Evolutionary conservation across 192 early-diverging fungal species (phyloP).

Genomic region (Podila horticola): DNA sequence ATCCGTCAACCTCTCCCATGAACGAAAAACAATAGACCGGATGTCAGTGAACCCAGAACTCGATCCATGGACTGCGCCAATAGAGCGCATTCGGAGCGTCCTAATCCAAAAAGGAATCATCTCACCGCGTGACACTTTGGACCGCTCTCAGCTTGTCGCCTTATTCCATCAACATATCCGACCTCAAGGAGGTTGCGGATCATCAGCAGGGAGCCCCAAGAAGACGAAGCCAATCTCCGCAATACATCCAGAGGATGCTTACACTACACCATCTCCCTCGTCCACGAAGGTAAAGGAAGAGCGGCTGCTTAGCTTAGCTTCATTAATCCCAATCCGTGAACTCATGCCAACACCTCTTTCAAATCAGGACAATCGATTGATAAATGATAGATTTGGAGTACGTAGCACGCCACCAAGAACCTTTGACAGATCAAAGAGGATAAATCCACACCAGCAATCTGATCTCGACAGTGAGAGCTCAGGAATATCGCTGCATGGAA

Average conservation of each 20-base stretch:
- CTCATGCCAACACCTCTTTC: background rate
- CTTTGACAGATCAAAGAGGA: background rate
- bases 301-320: background rate
- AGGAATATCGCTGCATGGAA: background rate
- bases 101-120: constrained; percentile 7
- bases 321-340: background rate
- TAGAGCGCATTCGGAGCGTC: background rate
- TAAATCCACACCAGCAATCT: background rate
- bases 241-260: background rate
- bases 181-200: background rate
- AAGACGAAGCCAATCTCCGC: background rate
- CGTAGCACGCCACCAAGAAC: background rate
- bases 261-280: background rate
- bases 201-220: background rate
- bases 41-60: too few relatives aligned
- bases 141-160: background rate
- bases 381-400: background rate
- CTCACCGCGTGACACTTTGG: background rate
- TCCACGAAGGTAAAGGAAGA: background rate
- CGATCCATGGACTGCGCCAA: background rate
- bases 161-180: background rate
- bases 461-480: background rate
- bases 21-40: too few relatives aligned
- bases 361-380: background rate
- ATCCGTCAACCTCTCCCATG: too few relatives aligned